Percentiles rank a stretch among this genome's conserved stretches.
Evolutionary conservation across 441 rosid genomes (phyloP).

Genomic region (Populus tomentosa): DNA sequence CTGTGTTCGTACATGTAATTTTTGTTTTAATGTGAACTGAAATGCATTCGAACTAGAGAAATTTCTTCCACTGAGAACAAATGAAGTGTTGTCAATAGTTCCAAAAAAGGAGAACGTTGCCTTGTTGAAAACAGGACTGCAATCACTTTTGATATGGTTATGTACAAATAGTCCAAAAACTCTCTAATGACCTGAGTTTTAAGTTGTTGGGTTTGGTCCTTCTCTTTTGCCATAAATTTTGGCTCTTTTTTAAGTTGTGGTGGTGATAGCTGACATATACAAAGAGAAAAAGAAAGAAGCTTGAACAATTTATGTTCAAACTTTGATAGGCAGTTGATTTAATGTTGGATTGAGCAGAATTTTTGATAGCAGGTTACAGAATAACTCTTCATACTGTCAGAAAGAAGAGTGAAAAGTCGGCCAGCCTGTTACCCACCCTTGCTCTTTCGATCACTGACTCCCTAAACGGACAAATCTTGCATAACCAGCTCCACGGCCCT

Average conservation of each 20-base stretch:
- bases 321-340: no score
- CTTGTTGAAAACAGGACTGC: background rate
- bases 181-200: no score
- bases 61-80: slow-evolving; percentile 7
- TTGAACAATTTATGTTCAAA: no score
- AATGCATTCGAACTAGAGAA: slow-evolving; percentile 10
- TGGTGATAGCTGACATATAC: no score
- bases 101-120: background rate
- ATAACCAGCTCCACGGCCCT: background rate
- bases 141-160: background rate
- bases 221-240: no score
- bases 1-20: slow-evolving; percentile 25
- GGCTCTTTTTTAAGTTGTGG: no score
- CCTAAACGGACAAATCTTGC: slow-evolving; percentile 12
- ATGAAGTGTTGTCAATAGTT: background rate
- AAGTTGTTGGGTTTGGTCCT: no score
- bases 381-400: background rate
- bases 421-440: slow-evolving; percentile 35
- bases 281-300: no score
- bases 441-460: background rate
- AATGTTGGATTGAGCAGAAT: no score
- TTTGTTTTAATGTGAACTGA: slow-evolving; percentile 35
- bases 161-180: no score
- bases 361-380: no score
- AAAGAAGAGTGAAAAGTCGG: slow-evolving; percentile 13